Evolutionary conservation across 768 basidiomycete genomes (phyloP), one percentile per base, ranked within the genome.

Genomic region (Dentipellis sp.): DNA sequence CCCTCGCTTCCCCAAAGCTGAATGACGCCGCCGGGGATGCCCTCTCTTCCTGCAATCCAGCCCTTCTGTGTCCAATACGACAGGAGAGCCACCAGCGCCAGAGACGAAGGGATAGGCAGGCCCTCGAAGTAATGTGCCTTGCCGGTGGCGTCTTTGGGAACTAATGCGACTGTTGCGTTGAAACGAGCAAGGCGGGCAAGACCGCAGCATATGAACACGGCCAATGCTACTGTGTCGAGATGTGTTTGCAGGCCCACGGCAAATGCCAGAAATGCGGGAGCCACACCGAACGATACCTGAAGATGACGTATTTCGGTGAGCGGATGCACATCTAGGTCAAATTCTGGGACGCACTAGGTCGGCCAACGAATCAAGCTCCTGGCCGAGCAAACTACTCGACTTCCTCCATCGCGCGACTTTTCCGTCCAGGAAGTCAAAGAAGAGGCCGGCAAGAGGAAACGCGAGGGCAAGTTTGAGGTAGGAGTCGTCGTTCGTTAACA

Each of bases 331-430:
- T 29, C 3, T 29, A 3, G 3, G 6, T 29, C 6, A 29, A 29
- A 29, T 29, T 29, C 53, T 53, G 36, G 22, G 52, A 71, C 87
- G 50, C 63, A 94, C 93, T 72, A 98, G 75, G 72, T 99, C 97
- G 10, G 97, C 97, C 58, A 99, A 75, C 70, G 91, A 93, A 74
- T 99, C 97, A 54, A 99, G 77, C 69, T 99, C 97, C 71, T 99
- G 97, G 2, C 97, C 97, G 38, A 99, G 77, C 83, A 99, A 85
- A 63, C 93, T 95, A 56, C 82, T 88, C 53, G 93, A 92, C 59
- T 92, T 94, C 71, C 91, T 84, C 97, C 94, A 97, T 63, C 97
- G 78, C 19, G 97, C 97, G 14, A 99, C 91, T 72, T 97, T 97
- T 50, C 97, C 97, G 67, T 99, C 97, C 52, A 98, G 74, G 64